Conservation (phyloP, 1,139 yeast species). For the Magnusiomyces paraingens region DNA sequence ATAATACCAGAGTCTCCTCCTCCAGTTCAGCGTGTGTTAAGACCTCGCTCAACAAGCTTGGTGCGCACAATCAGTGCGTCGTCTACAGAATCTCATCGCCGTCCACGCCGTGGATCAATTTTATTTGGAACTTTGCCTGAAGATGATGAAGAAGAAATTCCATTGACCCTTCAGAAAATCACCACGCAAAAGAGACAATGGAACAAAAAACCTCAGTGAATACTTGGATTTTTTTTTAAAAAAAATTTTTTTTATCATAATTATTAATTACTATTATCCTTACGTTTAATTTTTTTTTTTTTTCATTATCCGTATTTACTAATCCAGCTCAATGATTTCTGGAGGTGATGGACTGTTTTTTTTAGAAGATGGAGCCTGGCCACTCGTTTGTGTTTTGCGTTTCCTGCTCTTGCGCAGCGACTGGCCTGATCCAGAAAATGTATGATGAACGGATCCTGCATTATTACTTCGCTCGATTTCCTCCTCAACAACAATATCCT, state of each 20-base stretch:
- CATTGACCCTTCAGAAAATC: constrained; percentile 1
- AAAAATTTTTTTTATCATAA: neutral
- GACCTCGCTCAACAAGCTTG: too few species aligned
- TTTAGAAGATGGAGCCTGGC: neutral
- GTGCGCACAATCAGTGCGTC: too few species aligned
- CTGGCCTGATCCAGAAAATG: constrained; percentile 19
- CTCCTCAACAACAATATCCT: constrained; percentile 40
- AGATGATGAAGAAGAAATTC: neutral
- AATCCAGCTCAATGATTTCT: constrained; percentile 4
- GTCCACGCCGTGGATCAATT: too few species aligned
- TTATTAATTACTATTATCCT: neutral
- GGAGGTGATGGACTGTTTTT: constrained; percentile 2
- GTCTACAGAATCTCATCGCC: too few species aligned
- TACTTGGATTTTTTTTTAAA: neutral
- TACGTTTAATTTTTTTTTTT: too few species aligned
- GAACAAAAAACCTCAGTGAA: neutral
- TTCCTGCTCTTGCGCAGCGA: constrained; percentile 54
- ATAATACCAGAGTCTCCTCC: too few species aligned
- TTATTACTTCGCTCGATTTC: constrained; percentile 32
- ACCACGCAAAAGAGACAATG: neutral
- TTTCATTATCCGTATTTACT: too few species aligned
- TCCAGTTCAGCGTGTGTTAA: too few species aligned
- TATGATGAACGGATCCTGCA: constrained; percentile 15
- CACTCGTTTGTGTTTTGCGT: constrained; percentile 47
- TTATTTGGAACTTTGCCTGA: too few species aligned